Conservation (phyloP, 2,329 filamentous ascomycete species). For the Cordyceps farinosa region DNA sequence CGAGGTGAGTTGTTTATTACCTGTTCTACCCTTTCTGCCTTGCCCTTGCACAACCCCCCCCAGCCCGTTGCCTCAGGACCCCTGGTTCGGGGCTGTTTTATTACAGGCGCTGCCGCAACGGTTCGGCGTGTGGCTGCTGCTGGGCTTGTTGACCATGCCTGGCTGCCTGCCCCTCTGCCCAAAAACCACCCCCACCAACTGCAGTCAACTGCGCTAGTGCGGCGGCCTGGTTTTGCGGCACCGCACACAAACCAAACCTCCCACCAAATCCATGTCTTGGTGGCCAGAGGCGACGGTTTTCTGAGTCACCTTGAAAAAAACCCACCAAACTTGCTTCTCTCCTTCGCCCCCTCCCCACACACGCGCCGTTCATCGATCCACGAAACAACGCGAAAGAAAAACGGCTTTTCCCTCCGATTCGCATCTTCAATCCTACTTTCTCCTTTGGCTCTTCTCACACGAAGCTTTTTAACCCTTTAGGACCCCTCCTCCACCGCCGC, state of each 20-base stretch:
- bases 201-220: not conserved
- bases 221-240: not conserved
- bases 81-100: not conserved
- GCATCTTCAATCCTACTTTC: constrained; percentile 14
- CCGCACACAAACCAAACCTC: not conserved
- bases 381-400: constrained; percentile 7
- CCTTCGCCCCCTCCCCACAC: constrained; percentile 1
- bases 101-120: too few relatives aligned
- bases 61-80: too few relatives aligned
- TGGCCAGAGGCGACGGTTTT: not conserved
- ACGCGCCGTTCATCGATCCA: constrained; percentile 8
- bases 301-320: constrained; percentile 14
- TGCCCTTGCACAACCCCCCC: too few relatives aligned
- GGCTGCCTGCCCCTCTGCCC: not conserved
- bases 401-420: not conserved
- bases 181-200: constrained; percentile 8
- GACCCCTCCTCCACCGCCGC: constrained; percentile 26
- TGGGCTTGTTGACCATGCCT: not conserved
- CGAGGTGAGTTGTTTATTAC: constrained; percentile 8
- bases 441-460: constrained; percentile 7
- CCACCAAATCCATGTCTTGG: not conserved
- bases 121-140: not conserved
- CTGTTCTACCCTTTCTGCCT: not conserved
- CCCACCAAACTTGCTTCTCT: constrained; percentile 12
- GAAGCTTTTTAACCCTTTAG: constrained; percentile 2